A percentile compares a stretch with the other conserved stretches of the same genome.
Evolutionary conservation across 768 basidiomycete genomes (phyloP).

Genomic region (Leccinum boreale): DNA sequence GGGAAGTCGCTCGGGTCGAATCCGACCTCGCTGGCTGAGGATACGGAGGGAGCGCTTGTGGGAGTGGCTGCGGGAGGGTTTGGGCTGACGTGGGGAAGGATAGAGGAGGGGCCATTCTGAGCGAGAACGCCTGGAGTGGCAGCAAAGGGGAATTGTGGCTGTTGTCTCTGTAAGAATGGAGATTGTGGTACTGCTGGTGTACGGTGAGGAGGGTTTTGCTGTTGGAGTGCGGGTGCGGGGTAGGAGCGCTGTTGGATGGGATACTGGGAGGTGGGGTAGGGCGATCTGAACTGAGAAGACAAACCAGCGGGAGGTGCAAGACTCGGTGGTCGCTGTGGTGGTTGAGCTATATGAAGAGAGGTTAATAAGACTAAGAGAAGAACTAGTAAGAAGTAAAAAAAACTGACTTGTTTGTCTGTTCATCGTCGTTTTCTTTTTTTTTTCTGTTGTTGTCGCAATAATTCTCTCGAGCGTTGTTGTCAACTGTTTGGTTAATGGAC

Average conservation of each 20-base stretch:
- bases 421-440: slow-evolving; percentile 34
- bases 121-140: slow-evolving; percentile 40
- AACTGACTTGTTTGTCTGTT: slow-evolving; percentile 55
- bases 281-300: slow-evolving; percentile 59
- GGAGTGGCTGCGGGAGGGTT: slow-evolving; percentile 36
- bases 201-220: slow-evolving; percentile 56
- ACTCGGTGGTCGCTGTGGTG: slow-evolving; percentile 77
- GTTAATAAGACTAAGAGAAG: no score
- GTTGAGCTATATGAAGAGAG: slow-evolving; percentile 52
- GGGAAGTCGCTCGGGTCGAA: slow-evolving; percentile 87
- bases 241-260: slow-evolving; percentile 28
- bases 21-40: slow-evolving; percentile 70
- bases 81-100: slow-evolving; percentile 58
- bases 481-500: slow-evolving; percentile 26
- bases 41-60: slow-evolving; percentile 54
- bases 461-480: slow-evolving; percentile 21
- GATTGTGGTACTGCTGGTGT: slow-evolving; percentile 56
- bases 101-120: slow-evolving; percentile 52
- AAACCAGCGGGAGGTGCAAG: slow-evolving; percentile 63
- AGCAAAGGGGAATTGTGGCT: slow-evolving; percentile 56
- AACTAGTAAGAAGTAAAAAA: background rate
- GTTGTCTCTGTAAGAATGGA: slow-evolving; percentile 61
- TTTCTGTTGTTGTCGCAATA: background rate
- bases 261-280: slow-evolving; percentile 39
- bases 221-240: slow-evolving; percentile 43